Evolutionary conservation across 2,329 filamentous ascomycete species (phyloP), one percentile per base, ranked within the genome.

Genomic region (Botrytis medusae): DNA sequence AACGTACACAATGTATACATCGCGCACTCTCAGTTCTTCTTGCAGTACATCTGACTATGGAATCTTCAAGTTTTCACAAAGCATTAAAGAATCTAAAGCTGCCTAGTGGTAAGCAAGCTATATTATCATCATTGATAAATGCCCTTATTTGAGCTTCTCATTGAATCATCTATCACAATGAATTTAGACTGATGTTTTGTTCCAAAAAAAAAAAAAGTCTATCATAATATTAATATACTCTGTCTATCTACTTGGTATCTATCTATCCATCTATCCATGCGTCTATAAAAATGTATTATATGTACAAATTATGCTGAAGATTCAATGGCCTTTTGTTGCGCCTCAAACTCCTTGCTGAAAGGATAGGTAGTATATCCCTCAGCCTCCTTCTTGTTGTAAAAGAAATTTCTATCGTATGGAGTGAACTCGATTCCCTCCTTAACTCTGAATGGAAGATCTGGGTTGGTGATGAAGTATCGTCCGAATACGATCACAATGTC

Each of bases 401-500:
- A 84, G 22, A 77, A 78, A 9, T 76, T 73, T n/a, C 84, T 80
- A 69, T 86, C 81, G 73, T 84, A 85, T 34, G 78, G 75, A 6
- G 80, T 81, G 62, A 86, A 77, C 54, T 79, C 77, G 22, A 83
- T 76, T 0, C 82, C 83, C 44, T 85, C 80, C 29, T 80, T 78
- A 32, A 86, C 74, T 65, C 84, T 81, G 75, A 81, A 83, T 0
- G 82, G 81, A 51, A 86, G 76, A 79, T 86, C 84, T 1, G 84
- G 84, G 68, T 86, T 86, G 32, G 82, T 80, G 62, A 84, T 84
- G 74, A 85, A 86, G 76, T 80, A 83, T 25, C 83, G 79, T 22
- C 84, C 85, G 70, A 84, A 86, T 5, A 83, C 82, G 72, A 85
- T 79, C 0, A 77, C 82, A 71, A 85, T 80, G 20, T 80, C 78